Evolutionary conservation across 768 basidiomycete species (phyloP).

Genomic region (Pluteus cervinus): DNA sequence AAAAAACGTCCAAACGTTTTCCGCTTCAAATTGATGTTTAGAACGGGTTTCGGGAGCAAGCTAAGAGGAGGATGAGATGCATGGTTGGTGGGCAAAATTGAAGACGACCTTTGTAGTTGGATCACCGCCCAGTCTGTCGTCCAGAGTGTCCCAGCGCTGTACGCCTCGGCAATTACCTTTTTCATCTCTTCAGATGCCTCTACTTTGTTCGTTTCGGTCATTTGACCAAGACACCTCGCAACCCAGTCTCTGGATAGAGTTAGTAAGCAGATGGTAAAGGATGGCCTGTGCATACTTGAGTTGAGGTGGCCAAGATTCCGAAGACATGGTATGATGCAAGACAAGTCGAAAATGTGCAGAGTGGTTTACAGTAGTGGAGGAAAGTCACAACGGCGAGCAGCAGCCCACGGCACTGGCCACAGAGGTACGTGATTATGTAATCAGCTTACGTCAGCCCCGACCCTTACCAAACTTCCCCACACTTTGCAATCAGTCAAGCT

Average conservation of each 20-base stretch:
- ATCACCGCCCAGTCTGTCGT: constrained; percentile 92
- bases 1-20: constrained; percentile 48
- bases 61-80: constrained; percentile 23
- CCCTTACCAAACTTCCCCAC: too few relatives aligned
- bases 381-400: not conserved
- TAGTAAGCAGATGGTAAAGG: constrained; percentile 9
- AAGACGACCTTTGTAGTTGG: constrained; percentile 73
- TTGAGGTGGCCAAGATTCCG: constrained; percentile 76
- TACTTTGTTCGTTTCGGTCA: constrained; percentile 78
- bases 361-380: not conserved
- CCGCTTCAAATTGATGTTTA: constrained; percentile 59
- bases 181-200: constrained; percentile 94
- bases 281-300: constrained; percentile 49
- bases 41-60: constrained; percentile 53
- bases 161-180: constrained; percentile 94
- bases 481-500: too few relatives aligned
- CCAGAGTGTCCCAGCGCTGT: constrained; percentile 76
- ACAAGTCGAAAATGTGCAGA: constrained; percentile 3
- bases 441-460: too few relatives aligned
- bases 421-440: too few relatives aligned
- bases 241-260: constrained; percentile 80
- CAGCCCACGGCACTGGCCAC: not conserved
- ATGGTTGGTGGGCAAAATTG: constrained; percentile 14
- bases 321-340: constrained; percentile 44
- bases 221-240: constrained; percentile 85